Base-by-base conservation (phyloP, 1,139 yeast species). In the Protomyces inouyei region DNA sequence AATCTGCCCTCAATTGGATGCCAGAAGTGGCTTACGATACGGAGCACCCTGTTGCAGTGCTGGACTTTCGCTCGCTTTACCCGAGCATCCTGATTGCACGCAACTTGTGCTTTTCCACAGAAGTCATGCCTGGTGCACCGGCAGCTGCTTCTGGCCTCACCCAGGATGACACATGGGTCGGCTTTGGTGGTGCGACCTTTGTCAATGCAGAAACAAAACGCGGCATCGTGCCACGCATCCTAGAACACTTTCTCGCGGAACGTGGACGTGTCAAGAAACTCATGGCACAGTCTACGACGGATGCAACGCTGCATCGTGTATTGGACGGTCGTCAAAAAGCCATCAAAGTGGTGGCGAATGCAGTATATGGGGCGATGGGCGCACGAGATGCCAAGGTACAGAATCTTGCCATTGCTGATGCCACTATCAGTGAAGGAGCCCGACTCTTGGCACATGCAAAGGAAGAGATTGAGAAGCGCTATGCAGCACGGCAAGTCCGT, bases 261-360 rank as follows among this genome's bases (percentile, higher is more conserved):
- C 37, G 64, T 6, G 21, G 54, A 12, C 54, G 54, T 21, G 64
- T 60, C 45, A 60, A 60, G 21, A 25, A 38, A 6, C 28, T 60
- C 46, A 60, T 60, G 64, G 38, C 52, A 48, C 25, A 32, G 9
- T 25, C 57, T 2, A 10, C 9, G 3, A 3, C 54, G 14, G 64
- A 60, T 37, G 59, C 57, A 1, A 57, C 48, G 51, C n/a, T 60
- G 55, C 43, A 21, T 14, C 23, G 43, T 10, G 64, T 60, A 18
- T 54, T 60, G 9, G 64, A 60, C 36, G 64, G 64, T 25, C 45
- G 64, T n/a, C 64, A 60, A 28, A 60, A 60, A 32, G 59, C 59
- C 25, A 54, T 60, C 59, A 60, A 60, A 23, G 64, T 60, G 23
- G 46, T 48, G 36, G 64, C 64, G 6, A 60, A 60, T 46, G 64